Evolutionary conservation across 2,329 filamentous ascomycete genomes (phyloP), one percentile per base, ranked within the genome.

Genomic region (Apiospora aurea): DNA sequence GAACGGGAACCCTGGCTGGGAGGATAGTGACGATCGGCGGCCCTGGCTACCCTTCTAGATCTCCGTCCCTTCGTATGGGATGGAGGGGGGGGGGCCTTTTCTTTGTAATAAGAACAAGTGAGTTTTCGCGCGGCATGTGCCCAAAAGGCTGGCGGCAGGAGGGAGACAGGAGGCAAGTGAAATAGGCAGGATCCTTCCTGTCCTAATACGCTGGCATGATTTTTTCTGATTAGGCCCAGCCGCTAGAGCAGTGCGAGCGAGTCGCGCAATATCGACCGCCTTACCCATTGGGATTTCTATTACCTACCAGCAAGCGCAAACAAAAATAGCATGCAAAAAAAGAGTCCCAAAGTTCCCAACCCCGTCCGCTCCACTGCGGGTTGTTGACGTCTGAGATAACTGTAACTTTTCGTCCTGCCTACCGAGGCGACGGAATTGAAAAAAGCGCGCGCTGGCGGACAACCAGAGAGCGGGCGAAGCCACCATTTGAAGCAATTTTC

Each of bases 311-410:
- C 18, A 41, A 41, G 57, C n/a, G 18, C 57, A 64, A 41, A 64
- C 57, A 64, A 64, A 64, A 64, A 64, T 64, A 64, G 57, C 34
- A 41, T 18, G 18, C 4, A 24, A 38, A 64, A 26, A 14, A 41
- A n/a, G 38, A 57, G 26, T 18, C 14, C 49, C 49, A 14, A 53
- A 16, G 11, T 26, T 29, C 29, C 53, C 53, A 38, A 21, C 53
- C 53, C 53, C 53, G 29, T 38, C 29, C 53, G 8, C 53, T 61
- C 57, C 34, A 64, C 57, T 34, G 34, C 57, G 34, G 57, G 57
- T 38, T 38, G 53, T 64, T 64, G 57, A 64, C 57, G 57, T 64
- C 57, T 64, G 57, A 64, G 57, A 64, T 64, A 41, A 64, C 57
- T 64, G 29, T 64, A 57, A 41, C 57, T 41, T 64, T 49, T 21